These are phyloP conservation scores for Xylaria hypoxylon DNA, from an alignment of 2,329 filamentous ascomycete genomes.

Conservation along the genomic window DNA sequence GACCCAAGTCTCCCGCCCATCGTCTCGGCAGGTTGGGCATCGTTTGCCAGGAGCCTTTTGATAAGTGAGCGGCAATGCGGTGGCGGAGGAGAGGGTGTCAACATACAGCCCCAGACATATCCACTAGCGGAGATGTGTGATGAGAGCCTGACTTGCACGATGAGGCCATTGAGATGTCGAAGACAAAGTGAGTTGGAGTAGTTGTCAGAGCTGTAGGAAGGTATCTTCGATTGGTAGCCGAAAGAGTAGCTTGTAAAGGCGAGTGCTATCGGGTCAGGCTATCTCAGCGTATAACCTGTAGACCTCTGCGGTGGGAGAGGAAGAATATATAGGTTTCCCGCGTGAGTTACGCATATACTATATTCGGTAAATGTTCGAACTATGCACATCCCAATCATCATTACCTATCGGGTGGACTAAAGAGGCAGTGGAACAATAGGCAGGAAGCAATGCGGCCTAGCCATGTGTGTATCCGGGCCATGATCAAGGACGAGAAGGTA, in stretches of 20 bases:
- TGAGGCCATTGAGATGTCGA: constrained; percentile 29
- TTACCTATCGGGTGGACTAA: constrained; percentile 15
- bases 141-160: constrained; percentile 29
- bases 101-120: constrained; percentile 41
- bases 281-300: neutral
- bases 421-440: constrained; percentile 12
- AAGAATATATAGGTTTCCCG: constrained; percentile 26
- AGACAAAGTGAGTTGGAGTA: neutral
- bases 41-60: constrained; percentile 44
- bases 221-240: neutral
- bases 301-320: neutral
- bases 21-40: constrained; percentile 39
- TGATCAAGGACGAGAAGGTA: constrained; percentile 18
- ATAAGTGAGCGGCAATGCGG: constrained; percentile 19
- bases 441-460: constrained; percentile 14
- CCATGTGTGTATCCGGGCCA: constrained; percentile 26
- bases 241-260: neutral
- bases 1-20: constrained; percentile 42
- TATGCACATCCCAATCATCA: neutral
- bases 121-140: constrained; percentile 24
- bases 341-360: neutral
- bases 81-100: neutral
- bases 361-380: neutral
- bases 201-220: neutral
- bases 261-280: neutral